These are phyloP conservation scores for Bryoglossum gracile DNA, from an alignment of 495 filamentous ascomycete species.

Conservation along the genomic window DNA sequence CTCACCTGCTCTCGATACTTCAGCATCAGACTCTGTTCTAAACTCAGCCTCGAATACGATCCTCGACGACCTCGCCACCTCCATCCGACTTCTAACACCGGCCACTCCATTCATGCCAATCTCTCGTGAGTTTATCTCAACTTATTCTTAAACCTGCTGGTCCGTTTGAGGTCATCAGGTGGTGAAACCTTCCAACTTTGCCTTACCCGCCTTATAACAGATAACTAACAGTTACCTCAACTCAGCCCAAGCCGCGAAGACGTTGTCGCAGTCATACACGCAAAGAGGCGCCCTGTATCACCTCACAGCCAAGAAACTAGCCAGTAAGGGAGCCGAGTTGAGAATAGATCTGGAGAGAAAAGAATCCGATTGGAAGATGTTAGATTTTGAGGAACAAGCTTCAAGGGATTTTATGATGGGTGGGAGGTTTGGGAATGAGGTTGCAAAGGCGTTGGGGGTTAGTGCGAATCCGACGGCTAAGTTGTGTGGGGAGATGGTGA, in stretches of 20 bases:
- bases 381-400: constrained; percentile 62
- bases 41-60: constrained; percentile 32
- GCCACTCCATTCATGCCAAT: constrained; percentile 41
- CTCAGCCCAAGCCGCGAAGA: constrained; percentile 43
- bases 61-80: constrained; percentile 54
- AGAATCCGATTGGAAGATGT: constrained; percentile 38
- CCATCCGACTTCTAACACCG: constrained; percentile 58
- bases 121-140: constrained; percentile 9
- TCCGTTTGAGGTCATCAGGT: no score
- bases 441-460: constrained; percentile 69
- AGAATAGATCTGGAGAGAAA: constrained; percentile 28
- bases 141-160: no score
- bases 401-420: constrained; percentile 68
- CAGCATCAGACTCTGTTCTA: constrained; percentile 8
- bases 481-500: constrained; percentile 81
- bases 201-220: no score
- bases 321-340: constrained; percentile 6
- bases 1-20: background rate
- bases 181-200: no score
- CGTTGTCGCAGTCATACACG: constrained; percentile 65
- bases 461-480: constrained; percentile 82
- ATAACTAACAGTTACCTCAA: no score
- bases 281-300: constrained; percentile 69
- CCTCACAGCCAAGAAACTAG: constrained; percentile 44
- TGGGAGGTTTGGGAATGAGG: constrained; percentile 69